These are phyloP conservation scores for Colletotrichum sp. DNA, from an alignment of 2,329 filamentous ascomycete genomes.

Conservation along the genomic window DNA sequence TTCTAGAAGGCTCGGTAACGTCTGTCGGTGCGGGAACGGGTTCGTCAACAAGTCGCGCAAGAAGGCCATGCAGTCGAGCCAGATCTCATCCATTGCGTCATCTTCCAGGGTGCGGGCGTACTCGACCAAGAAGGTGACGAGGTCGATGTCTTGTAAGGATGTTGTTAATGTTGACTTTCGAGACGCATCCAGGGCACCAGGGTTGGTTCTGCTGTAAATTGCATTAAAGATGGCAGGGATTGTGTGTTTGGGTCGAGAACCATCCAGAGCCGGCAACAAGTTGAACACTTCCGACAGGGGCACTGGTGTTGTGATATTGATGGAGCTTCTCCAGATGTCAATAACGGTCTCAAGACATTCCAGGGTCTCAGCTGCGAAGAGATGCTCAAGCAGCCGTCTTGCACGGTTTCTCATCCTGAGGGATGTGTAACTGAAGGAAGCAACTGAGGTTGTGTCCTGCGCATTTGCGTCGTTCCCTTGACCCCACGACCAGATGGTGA, in stretches of 20 bases:
- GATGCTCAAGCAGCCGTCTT: slow-evolving; percentile 85
- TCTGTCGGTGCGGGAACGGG: slow-evolving; percentile 92
- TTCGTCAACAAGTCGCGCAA: slow-evolving; percentile 89
- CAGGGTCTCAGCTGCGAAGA: slow-evolving; percentile 89
- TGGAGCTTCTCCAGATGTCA: slow-evolving; percentile 74
- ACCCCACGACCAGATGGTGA: slow-evolving; percentile 95
- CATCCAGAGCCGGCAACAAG: slow-evolving; percentile 88
- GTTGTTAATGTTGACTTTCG: slow-evolving; percentile 90
- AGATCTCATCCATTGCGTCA: slow-evolving; percentile 98
- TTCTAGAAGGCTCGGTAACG: slow-evolving; percentile 82
- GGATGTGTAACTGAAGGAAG: slow-evolving; percentile 91
- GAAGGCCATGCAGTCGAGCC: slow-evolving; percentile 92
- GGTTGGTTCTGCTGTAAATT: slow-evolving; percentile 93
- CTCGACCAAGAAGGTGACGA: slow-evolving; percentile 88
- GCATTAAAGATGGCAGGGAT: slow-evolving; percentile 96
- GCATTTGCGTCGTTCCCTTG: slow-evolving; percentile 62
- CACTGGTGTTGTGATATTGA: slow-evolving; percentile 48
- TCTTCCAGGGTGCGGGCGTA: slow-evolving; percentile 92
- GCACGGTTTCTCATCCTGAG: slow-evolving; percentile 90
- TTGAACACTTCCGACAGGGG: slow-evolving; percentile 76
- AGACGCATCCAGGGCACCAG: slow-evolving; percentile 75
- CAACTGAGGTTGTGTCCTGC: slow-evolving; percentile 71
- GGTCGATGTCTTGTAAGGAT: slow-evolving; percentile 79
- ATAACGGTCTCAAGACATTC: slow-evolving; percentile 94
- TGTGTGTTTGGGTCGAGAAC: slow-evolving; percentile 87